Evolutionary conservation across 495 filamentous ascomycete species (phyloP), one percentile per base, ranked within the genome.

Genomic region (Hypoxylon cercidicola): DNA sequence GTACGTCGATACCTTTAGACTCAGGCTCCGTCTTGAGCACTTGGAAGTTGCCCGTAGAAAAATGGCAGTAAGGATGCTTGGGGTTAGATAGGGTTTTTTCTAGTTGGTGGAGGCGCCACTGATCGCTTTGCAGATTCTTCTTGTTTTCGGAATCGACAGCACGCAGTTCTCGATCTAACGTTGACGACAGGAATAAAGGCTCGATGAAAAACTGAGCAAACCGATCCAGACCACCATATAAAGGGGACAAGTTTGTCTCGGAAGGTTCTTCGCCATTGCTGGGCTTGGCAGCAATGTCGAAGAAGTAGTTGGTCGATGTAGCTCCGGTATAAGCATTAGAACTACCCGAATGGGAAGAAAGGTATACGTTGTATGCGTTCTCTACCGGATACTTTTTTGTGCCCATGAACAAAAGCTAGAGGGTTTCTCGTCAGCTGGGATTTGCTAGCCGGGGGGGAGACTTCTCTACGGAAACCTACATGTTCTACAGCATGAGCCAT

Each of bases 61-160:
- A 99, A 72, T 97, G 91, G 73, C 90, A 90, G 71, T 91, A 97
- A n/a, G 95, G 95, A 71, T 98, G 96, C 37, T 88, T 87, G 3
- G 90, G 87, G 76, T 94, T 99, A 20, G 94, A 93, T 10, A 96
- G 79, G 1, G 91, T 89, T 77, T 97, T 97, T 71, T 91, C 91
- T 28, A 99, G 83, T 73, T 99, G 95, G 75, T 93, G 87, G 59
- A 97, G 76, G 18, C 95, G 89, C 96, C 96, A 99, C 59, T 86
- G 80, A 74, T 99, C 95, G 75, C 85, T 96, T 78, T 99, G 95
- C 20, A 99, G 84, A 64, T 99, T 99, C 82, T 99, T 98, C 83
- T 99, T 99, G 78, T 98, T 97, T 74, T 99, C 95, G 0, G 95
- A 98, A 77, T 99, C 95, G 16, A 99, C 95, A 16, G 95, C 95